A percentile compares a stretch with the other conserved stretches of the same genome.
Evolutionary conservation across 805 yeast genomes (phyloP).

Genomic region (Metschnikowia chrysomelidarum): DNA sequence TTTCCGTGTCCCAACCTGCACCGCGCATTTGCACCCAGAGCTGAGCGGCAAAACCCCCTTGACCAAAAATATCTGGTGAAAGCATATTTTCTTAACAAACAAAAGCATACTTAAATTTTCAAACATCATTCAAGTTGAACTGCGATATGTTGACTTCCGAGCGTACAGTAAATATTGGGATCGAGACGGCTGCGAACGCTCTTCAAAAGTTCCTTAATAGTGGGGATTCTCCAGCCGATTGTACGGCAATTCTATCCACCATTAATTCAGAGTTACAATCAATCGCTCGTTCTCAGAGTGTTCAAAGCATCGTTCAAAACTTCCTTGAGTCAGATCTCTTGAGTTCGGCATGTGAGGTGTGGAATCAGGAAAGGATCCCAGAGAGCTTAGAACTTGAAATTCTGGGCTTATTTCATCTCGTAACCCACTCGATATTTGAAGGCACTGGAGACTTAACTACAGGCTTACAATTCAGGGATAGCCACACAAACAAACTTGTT

Average conservation of each 20-base stretch:
- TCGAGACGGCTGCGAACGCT: conserved; percentile 15
- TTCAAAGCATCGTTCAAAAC: conserved; percentile 12
- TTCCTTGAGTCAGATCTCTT: conserved; percentile 15
- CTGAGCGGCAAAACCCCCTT: neutral
- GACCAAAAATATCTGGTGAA: neutral
- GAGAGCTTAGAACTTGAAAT: conserved; percentile 5
- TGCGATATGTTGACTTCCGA: conserved; percentile 8
- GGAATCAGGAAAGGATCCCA: conserved; percentile 10
- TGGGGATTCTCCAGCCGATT: conserved; percentile 13
- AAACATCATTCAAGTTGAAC: neutral
- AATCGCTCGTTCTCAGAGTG: conserved; percentile 6
- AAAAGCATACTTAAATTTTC: neutral
- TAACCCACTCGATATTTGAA: conserved; percentile 12
- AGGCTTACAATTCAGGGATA: conserved; percentile 12
- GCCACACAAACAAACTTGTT: conserved; percentile 9
- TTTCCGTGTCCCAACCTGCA: no score
- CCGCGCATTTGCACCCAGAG: no score
- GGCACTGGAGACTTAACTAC: conserved; percentile 9
- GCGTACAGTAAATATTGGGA: conserved; percentile 15
- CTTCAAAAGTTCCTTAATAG: conserved; percentile 12
- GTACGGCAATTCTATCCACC: conserved; percentile 12
- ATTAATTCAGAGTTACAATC: conserved; percentile 14
- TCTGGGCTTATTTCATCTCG: conserved; percentile 11
- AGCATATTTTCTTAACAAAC: no score
- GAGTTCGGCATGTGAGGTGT: conserved; percentile 13